Evolutionary conservation across 805 yeast genomes (phyloP).

Genomic region (Metschnikowia anglica): DNA sequence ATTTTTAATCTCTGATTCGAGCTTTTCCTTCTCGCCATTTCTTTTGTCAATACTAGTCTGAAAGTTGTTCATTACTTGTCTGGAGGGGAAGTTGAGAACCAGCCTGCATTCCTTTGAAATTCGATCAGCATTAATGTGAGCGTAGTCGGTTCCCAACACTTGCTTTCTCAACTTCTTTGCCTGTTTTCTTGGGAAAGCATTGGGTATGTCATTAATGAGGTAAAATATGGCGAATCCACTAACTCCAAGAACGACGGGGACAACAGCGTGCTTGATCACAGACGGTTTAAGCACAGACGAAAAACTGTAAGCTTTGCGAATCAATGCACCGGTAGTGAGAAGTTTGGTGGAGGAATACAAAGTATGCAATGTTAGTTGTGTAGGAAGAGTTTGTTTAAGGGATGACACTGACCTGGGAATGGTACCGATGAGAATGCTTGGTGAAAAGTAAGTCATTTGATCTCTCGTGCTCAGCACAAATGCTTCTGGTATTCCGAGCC

Average conservation of each 20-base stretch:
- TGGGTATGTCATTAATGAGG: slow-evolving; percentile 76
- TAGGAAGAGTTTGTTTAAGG: slow-evolving; percentile 33
- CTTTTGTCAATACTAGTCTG: slow-evolving; percentile 65
- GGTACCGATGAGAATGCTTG: slow-evolving; percentile 29
- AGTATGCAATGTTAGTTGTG: slow-evolving; percentile 42
- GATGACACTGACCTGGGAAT: slow-evolving; percentile 33
- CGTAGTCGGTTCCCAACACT: slow-evolving; percentile 68
- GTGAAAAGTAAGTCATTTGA: slow-evolving; percentile 35
- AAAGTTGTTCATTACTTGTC: slow-evolving; percentile 73
- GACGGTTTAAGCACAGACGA: slow-evolving; percentile 38
- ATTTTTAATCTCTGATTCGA: slow-evolving; percentile 50
- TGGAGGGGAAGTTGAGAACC: slow-evolving; percentile 77
- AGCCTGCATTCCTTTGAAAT: slow-evolving; percentile 78
- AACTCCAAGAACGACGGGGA: slow-evolving; percentile 53
- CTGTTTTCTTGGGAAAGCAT: slow-evolving; percentile 82
- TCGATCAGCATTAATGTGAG: slow-evolving; percentile 73
- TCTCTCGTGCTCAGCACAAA: slow-evolving; percentile 27
- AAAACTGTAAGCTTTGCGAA: slow-evolving; percentile 36
- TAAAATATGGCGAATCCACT: slow-evolving; percentile 58
- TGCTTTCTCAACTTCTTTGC: slow-evolving; percentile 67
- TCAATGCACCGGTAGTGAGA: slow-evolving; percentile 43
- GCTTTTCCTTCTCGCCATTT: slow-evolving; percentile 54
- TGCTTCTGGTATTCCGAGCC: slow-evolving; percentile 42
- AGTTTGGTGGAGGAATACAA: slow-evolving; percentile 40
- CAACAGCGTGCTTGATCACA: slow-evolving; percentile 46